Base-by-base conservation (phyloP, 495 filamentous ascomycete species). In the Neurospora africana region DNA sequence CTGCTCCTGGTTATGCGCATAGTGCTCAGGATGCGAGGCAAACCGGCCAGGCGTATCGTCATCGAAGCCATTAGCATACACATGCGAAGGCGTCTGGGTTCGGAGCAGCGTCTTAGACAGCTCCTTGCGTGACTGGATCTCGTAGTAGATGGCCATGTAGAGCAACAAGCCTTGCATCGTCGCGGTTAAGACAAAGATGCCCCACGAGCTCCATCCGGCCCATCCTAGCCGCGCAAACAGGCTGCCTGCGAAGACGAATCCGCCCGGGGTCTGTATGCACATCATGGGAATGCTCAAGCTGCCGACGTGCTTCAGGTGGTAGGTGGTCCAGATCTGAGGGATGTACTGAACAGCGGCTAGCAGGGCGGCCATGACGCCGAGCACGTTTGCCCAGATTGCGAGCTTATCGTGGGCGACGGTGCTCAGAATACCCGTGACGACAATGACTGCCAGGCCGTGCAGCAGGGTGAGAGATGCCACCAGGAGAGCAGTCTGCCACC, bases 201-300 rank as follows among this genome's bases (percentile, higher is more conserved):
- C 91, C 95, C 95, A 99, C 1, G 92, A 91, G 81, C 96, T 98
- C 95, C 95, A 99, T 15, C 93, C 95, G 27, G 87, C 89, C 80
- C 82, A 82, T 7, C 95, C 95, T 43, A 97, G 85, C 65, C 95
- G 87, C 13, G 87, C 90, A 21, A 91, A 92, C 39, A 99, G 80
- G 81, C 94, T 98, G 21, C 84, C 89, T 3, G 94, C 93, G 85
- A 94, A 98, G 27, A 98, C 82, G 76, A 96, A 90, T 74, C 91
- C 91, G 8, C 95, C 95, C 0, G 95, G 95, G 0, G 94, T 97
- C 80, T 99, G 95, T 58, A 98, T 97, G 79, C 91, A 91, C 95
- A 99, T 99, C 93, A 97, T 98, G 2, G 94, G 91, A 71, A 99
- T 94, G 77, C 93, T 97, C 72, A 99, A 80, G 77, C 92, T 96